Base-by-base conservation (phyloP, 2,329 filamentous ascomycete species). In the Seiridium cupressi region DNA sequence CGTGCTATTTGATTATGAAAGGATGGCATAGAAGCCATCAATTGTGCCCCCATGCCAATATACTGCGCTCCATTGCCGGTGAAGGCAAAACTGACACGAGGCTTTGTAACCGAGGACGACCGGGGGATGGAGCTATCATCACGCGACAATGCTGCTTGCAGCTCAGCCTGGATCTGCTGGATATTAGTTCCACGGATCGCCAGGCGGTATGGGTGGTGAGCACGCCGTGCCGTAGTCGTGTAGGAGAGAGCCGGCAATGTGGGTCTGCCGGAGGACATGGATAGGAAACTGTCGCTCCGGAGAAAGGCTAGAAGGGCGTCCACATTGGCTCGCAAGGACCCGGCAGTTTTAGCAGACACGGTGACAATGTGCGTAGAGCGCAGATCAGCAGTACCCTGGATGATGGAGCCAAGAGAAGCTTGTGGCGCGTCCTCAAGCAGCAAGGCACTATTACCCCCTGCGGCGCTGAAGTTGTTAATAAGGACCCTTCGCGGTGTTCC, bases 201-300 rank as follows among this genome's bases (percentile, higher is more conserved):
- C 61, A 83, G 73, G n/a, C 84, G 78, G 69, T 78, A 79, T 62
- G 77, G 73, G 69, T 86, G 80, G 60, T 88, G 86, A 8, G 83
- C 79, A 26, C 84, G 80, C 8, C 87, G 80, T 4, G 88, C 88
- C 2, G 86, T 89, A 0, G 84, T 86, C 0, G 85, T 88, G 71
- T 90, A 90, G 0, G 87, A 81, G 1, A 90, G 18, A 26, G 18
- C 18, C 18, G 18, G 18, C 2, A 26, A 26, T 26, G 18, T 26
- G 18, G 18, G 18, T 26, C 18, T 26, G 70, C 59, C 84, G 75
- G 1, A 79, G 74, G 6, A 88, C 67, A 0, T 81, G 77, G 1
- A 79, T 75, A 4, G 82, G 76, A 2, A 80, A 75, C 40, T 80
- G 73, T n/a, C 69, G 59, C 11, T 81, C 78, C 61, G 88, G 75